Percentiles rank a stretch among this genome's conserved stretches.
These are phyloP conservation scores for Candida sojae DNA, from an alignment of 1,139 yeast species.

Conservation along the genomic window DNA sequence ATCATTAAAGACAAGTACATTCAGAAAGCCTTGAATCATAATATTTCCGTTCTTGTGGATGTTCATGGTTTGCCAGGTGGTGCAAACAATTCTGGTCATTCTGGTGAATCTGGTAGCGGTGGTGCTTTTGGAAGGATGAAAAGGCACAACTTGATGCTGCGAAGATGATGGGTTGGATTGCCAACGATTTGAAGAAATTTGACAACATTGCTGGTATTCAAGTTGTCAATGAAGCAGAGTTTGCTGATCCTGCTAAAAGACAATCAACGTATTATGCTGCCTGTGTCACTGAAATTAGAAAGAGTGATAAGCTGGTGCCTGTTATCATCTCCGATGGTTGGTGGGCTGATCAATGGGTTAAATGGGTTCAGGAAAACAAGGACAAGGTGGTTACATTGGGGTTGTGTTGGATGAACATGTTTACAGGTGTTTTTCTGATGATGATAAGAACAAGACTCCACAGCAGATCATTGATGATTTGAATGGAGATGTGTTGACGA, in stretches of 20 bases:
- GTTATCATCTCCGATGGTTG: slow-evolving; percentile 90
- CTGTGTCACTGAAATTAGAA: slow-evolving; percentile 64
- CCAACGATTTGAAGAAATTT: slow-evolving; percentile 52
- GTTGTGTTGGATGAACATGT: slow-evolving; percentile 82
- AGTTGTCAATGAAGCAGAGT: slow-evolving; percentile 81
- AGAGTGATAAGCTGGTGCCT: slow-evolving; percentile 59
- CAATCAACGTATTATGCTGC: slow-evolving; percentile 68
- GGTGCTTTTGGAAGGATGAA: slow-evolving; percentile 66
- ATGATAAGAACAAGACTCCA: slow-evolving; percentile 68
- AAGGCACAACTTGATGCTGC: slow-evolving; percentile 47
- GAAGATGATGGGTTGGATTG: slow-evolving; percentile 59
- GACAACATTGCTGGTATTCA: slow-evolving; percentile 84
- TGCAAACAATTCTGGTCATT: slow-evolving; percentile 81
- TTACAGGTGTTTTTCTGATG: slow-evolving; percentile 81
- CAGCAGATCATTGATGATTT: slow-evolving; percentile 63
- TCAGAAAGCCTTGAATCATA: slow-evolving; percentile 52
- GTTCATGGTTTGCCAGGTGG: slow-evolving; percentile 92
- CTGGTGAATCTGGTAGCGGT: slow-evolving; percentile 63
- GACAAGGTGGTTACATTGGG: slow-evolving; percentile 48
- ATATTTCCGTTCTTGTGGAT: slow-evolving; percentile 79
- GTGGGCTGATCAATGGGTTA: slow-evolving; percentile 82
- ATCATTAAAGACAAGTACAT: slow-evolving; percentile 51
- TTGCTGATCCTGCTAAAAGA: slow-evolving; percentile 46
- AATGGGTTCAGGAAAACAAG: slow-evolving; percentile 56
- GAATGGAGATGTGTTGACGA: slow-evolving; percentile 51